Conservation (phyloP, 2,329 filamentous ascomycete genomes). For the Neofusicoccum laricinum region DNA sequence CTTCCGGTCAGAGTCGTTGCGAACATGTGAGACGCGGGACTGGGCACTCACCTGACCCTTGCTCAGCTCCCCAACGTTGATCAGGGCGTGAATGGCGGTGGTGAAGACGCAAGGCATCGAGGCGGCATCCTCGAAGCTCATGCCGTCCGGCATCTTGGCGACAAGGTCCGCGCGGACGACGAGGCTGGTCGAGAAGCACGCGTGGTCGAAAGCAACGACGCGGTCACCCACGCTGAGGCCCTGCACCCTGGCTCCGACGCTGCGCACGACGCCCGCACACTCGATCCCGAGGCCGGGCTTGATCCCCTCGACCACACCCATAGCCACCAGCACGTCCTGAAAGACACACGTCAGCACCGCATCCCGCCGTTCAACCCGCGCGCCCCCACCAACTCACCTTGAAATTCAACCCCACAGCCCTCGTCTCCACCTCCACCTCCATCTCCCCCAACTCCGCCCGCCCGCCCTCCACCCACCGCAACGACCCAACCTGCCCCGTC, state of each 20-base stretch:
- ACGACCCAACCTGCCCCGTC: conserved; percentile 21
- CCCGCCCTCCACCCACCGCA: conserved; percentile 22
- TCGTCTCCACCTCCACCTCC: conserved; percentile 22
- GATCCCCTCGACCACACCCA: conserved; percentile 29
- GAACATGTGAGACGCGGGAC: no score
- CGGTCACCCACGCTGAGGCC: conserved; percentile 22
- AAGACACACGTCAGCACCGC: no score
- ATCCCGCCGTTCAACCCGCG: no score
- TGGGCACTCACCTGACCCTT: conserved; percentile 19
- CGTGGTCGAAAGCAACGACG: conserved; percentile 11
- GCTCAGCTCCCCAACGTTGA: conserved; percentile 21
- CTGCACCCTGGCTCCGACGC: conserved; percentile 23
- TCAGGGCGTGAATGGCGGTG: conserved; percentile 26
- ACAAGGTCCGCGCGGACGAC: neutral
- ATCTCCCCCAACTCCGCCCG: neutral
- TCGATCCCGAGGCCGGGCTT: conserved; percentile 14
- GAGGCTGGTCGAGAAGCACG: conserved; percentile 12
- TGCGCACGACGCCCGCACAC: conserved; percentile 15
- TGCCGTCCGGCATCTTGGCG: conserved; percentile 25
- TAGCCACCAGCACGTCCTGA: conserved; percentile 17
- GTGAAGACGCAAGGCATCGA: conserved; percentile 24
- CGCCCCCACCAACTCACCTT: conserved; percentile 10
- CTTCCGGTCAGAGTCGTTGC: neutral
- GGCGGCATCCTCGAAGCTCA: conserved; percentile 28
- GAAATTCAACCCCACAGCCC: conserved; percentile 23